Conservation (phyloP, 2,329 filamentous ascomycete species). For the Colletotrichum brevisporum region DNA sequence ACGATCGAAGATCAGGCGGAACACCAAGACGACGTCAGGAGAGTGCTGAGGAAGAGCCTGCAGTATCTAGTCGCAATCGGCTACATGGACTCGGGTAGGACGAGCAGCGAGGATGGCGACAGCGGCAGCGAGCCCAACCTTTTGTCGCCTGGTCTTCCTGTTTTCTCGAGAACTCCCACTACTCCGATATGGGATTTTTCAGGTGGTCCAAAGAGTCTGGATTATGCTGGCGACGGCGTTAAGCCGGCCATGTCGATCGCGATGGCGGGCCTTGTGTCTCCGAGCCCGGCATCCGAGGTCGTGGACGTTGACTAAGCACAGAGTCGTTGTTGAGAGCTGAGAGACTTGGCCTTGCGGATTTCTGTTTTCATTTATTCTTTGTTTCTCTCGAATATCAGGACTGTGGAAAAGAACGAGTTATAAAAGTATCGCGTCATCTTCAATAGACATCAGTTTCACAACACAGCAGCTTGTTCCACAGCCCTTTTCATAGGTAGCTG, state of each 20-base stretch:
- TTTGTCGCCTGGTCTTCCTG: conserved; percentile 40
- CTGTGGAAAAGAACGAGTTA: no score
- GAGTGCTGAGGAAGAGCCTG: conserved; percentile 18
- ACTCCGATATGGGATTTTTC: conserved; percentile 20
- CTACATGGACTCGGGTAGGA: conserved; percentile 9
- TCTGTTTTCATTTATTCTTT: no score
- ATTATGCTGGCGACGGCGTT: background rate
- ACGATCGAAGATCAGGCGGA: background rate
- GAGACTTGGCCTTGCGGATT: no score
- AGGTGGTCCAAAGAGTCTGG: conserved; percentile 1
- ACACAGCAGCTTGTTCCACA: no score
- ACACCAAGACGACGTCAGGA: conserved; percentile 2
- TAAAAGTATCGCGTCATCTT: no score
- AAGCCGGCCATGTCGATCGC: background rate
- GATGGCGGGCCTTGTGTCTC: background rate
- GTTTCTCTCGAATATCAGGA: no score
- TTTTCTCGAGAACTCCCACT: conserved; percentile 29
- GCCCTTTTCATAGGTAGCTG: no score
- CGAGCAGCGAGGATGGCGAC: conserved; percentile 24
- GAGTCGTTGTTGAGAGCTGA: no score
- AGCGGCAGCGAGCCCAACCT: conserved; percentile 36
- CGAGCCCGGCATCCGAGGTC: conserved; percentile 3
- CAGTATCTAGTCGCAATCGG: conserved; percentile 29
- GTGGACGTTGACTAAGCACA: no score
- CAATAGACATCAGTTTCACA: no score